These are phyloP conservation scores for Hibiscus trionum DNA, from an alignment of 345 rosid genomes.

Conservation along the genomic window DNA sequence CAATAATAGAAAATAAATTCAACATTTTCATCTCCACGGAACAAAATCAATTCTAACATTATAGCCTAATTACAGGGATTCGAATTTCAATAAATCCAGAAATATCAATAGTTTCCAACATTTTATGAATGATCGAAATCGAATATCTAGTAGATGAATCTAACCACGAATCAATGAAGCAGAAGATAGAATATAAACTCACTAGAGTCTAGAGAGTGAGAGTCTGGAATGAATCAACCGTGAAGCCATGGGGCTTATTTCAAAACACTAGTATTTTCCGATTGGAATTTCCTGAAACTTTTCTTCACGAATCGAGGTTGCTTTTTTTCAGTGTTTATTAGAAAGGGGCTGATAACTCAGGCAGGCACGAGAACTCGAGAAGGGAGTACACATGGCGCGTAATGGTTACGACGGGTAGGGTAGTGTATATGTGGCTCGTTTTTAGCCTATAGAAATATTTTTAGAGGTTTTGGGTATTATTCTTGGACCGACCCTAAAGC, in stretches of 20 bases:
- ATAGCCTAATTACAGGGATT: not conserved
- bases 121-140: not conserved
- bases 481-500: not conserved
- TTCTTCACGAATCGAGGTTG: not conserved
- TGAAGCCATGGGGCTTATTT: constrained; percentile 34
- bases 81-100: not conserved
- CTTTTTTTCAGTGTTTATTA: not conserved
- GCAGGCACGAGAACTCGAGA: constrained; percentile 18
- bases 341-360: constrained; percentile 8
- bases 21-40: not conserved
- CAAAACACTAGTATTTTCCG: constrained; percentile 4
- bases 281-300: not conserved
- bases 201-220: constrained; percentile 25
- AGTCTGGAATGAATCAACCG: constrained; percentile 35
- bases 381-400: constrained; percentile 26
- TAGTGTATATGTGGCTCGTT: constrained; percentile 23
- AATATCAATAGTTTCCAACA: too few relatives aligned
- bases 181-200: constrained; percentile 11
- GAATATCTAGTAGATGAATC: not conserved
- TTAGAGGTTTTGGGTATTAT: not conserved
- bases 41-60: not conserved
- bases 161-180: not conserved
- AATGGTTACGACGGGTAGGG: constrained; percentile 11
- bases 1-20: not conserved
- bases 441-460: not conserved